Evolutionary conservation across 176 grass and related monocot genomes (phyloP).

Genomic region (Tillandsia leiboldiana): DNA sequence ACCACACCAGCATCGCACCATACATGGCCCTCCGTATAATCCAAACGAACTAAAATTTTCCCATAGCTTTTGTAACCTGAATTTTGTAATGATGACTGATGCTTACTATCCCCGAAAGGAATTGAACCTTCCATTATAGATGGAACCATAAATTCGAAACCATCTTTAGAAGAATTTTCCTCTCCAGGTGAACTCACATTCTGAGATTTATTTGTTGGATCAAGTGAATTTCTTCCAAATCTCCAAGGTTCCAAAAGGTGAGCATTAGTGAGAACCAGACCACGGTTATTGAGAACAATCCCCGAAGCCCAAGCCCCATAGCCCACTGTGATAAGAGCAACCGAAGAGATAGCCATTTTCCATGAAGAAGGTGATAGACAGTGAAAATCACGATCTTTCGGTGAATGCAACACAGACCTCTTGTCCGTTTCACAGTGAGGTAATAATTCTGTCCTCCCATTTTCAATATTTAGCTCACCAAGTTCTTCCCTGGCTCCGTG

Average conservation of each 20-base stretch:
- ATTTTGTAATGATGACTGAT: conserved; percentile 36
- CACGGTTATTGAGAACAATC: conserved; percentile 63
- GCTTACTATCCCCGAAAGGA: conserved; percentile 27
- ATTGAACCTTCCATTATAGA: conserved; percentile 21
- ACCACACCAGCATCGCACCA: conserved; percentile 70
- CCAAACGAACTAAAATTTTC: conserved; percentile 63
- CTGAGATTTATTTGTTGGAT: conserved; percentile 35
- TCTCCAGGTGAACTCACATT: neutral
- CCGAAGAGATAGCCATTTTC: conserved; percentile 48
- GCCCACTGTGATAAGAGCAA: conserved; percentile 79
- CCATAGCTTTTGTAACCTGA: conserved; percentile 44
- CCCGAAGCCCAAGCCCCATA: conserved; percentile 90
- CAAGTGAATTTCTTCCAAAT: conserved; percentile 70
- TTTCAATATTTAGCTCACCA: conserved; percentile 18
- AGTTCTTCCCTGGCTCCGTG: conserved; percentile 17
- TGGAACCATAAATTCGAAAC: conserved; percentile 18
- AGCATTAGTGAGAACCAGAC: conserved; percentile 90
- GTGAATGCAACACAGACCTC: conserved; percentile 24
- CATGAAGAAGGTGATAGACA: conserved; percentile 21
- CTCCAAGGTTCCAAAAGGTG: conserved; percentile 96
- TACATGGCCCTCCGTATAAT: conserved; percentile 37
- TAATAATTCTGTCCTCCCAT: conserved; percentile 19
- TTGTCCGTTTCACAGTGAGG: conserved; percentile 10
- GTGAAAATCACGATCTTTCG: conserved; percentile 13
- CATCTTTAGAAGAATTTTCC: neutral